Conservation (phyloP, 2,329 filamentous ascomycete genomes). For the Pestalotiopsis sp. region DNA sequence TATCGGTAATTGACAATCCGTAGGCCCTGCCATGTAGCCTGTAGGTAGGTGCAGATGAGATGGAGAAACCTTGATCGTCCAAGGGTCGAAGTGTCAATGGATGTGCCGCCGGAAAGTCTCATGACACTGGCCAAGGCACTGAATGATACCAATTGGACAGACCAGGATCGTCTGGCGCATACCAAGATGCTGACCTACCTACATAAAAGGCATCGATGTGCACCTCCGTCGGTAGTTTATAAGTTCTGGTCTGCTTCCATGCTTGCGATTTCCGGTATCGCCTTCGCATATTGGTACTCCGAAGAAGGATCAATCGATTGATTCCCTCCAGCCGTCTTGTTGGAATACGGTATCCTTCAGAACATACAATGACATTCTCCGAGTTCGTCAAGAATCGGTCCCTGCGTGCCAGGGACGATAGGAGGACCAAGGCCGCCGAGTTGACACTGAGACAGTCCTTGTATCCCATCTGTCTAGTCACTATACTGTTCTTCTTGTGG, state of each 20-base stretch:
- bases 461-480: slow-evolving; percentile 67
- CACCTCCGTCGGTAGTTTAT: not conserved
- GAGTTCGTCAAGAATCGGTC: slow-evolving; percentile 48
- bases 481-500: slow-evolving; percentile 68
- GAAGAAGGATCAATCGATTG: not conserved
- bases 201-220: not conserved
- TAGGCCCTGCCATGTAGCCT: not conserved
- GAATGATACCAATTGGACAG: not conserved
- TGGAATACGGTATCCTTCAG: not conserved
- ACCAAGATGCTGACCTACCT: not conserved
- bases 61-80: slow-evolving; percentile 1
- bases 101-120: not conserved
- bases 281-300: not conserved
- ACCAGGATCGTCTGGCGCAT: not conserved
- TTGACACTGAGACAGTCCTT: slow-evolving; percentile 70
- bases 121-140: not conserved
- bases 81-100: not conserved
- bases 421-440: slow-evolving; percentile 58
- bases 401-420: slow-evolving; percentile 39
- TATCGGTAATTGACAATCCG: not conserved
- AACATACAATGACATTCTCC: slow-evolving; percentile 42
- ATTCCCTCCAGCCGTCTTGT: not conserved
- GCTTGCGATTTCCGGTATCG: not conserved
- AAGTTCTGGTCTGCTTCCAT: not conserved
- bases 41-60: not conserved